phyloP scores from a whole-genome alignment of 169 alveolate species.

The Eimeria praecox region DNA sequence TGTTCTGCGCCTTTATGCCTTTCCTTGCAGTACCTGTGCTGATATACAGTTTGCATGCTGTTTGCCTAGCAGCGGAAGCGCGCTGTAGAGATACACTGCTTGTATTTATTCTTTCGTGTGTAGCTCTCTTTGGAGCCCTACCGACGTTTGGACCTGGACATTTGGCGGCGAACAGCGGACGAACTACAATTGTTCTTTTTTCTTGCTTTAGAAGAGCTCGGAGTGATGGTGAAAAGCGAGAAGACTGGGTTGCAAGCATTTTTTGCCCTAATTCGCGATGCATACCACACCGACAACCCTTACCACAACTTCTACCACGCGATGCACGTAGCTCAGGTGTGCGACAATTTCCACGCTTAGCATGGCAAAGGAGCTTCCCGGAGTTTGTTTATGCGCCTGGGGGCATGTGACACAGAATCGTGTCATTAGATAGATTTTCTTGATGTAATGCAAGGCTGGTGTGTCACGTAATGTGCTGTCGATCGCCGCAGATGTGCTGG shows the following conservation, averaged over 20 bases:
- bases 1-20: neutral
- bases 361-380: neutral
- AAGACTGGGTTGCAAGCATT: constrained; percentile 57
- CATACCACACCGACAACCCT: constrained; percentile 84
- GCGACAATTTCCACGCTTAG: neutral
- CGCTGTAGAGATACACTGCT: neutral
- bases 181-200: constrained; percentile 79
- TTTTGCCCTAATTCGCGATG: constrained; percentile 78
- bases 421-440: neutral
- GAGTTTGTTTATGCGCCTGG: neutral
- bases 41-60: neutral
- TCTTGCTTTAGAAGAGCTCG: constrained; percentile 73
- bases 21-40: neutral
- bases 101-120: neutral
- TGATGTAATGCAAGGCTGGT: neutral
- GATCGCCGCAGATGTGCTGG: constrained; percentile 80
- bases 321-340: constrained; percentile 81
- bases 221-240: constrained; percentile 71
- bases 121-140: constrained; percentile 76
- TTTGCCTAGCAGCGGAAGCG: neutral
- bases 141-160: constrained; percentile 76
- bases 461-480: neutral
- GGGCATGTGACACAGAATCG: neutral
- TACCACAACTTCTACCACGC: constrained; percentile 84
- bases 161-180: constrained; percentile 76